Percentiles rank a stretch among this genome's conserved stretches.
phyloP scores from a whole-genome alignment of 2,329 filamentous ascomycete species.

The Cladosporium sp. region DNA sequence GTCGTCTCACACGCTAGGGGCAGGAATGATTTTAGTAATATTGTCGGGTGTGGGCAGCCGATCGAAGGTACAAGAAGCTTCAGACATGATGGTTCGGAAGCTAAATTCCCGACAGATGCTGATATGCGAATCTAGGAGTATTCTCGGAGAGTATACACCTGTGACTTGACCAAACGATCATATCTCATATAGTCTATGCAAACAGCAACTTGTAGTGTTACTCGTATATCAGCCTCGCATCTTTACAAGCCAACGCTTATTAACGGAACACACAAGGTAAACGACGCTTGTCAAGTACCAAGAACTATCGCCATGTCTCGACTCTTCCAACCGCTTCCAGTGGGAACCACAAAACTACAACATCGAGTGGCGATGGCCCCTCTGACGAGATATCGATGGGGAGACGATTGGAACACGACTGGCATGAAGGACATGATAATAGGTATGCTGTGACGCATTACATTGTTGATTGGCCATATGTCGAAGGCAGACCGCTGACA shows the following conservation, averaged over 20 bases:
- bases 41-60: neutral
- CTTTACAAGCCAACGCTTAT: neutral
- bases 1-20: neutral
- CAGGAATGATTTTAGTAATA: neutral
- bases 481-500: constrained; percentile 21
- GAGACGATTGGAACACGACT: constrained; percentile 38
- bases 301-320: neutral
- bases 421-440: constrained; percentile 2
- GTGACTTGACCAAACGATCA: neutral
- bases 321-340: constrained; percentile 44
- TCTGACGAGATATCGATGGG: constrained; percentile 52
- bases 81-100: neutral
- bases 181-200: neutral
- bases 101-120: neutral
- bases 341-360: constrained; percentile 44
- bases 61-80: neutral
- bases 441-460: constrained; percentile 21
- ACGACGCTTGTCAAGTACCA: neutral
- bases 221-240: neutral
- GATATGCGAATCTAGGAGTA: neutral
- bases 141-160: neutral
- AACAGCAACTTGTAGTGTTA: too few relatives aligned
- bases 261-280: neutral
- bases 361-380: constrained; percentile 58
- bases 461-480: constrained; percentile 37